A percentile compares a stretch with the other conserved stretches of the same genome.
phyloP scores from a whole-genome alignment of 2,329 filamentous ascomycete genomes.

The Penicillium sp. region DNA sequence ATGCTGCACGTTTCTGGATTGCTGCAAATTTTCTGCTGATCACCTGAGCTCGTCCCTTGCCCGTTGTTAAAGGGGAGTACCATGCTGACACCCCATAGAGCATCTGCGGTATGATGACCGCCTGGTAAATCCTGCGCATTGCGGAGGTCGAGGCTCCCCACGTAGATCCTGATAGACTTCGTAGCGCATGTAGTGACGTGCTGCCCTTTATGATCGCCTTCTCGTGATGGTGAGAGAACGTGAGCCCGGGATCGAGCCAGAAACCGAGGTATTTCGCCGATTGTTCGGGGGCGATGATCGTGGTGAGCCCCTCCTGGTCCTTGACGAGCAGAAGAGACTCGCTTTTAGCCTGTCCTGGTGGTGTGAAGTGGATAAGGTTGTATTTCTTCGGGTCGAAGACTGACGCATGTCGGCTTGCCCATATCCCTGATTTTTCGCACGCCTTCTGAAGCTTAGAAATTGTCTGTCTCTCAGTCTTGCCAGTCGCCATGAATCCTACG shows the following conservation, averaged over 20 bases:
- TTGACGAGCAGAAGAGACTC: neutral
- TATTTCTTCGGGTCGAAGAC: neutral
- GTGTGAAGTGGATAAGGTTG: neutral
- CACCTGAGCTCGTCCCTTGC: neutral
- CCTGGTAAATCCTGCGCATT: conserved; percentile 6
- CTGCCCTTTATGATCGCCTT: conserved; percentile 8
- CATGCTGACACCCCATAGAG: neutral
- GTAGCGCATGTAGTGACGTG: conserved; percentile 1
- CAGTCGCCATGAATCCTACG: neutral
- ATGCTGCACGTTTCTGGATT: neutral
- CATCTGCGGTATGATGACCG: neutral
- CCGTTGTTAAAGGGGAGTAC: neutral
- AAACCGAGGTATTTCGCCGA: conserved; percentile 7
- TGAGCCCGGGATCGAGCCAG: conserved; percentile 10
- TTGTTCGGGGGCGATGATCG: too few relatives aligned
- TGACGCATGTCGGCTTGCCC: neutral
- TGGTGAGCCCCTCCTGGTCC: too few relatives aligned
- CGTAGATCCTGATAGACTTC: neutral
- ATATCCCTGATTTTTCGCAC: neutral
- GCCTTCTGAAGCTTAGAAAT: neutral
- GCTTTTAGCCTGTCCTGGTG: neutral
- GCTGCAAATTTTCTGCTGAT: neutral
- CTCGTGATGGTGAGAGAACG: neutral
- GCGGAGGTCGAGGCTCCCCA: neutral
- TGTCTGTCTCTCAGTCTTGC: neutral